phyloP scores from a whole-genome alignment of 768 basidiomycete species.

The Phlegmacium glaucopus region DNA sequence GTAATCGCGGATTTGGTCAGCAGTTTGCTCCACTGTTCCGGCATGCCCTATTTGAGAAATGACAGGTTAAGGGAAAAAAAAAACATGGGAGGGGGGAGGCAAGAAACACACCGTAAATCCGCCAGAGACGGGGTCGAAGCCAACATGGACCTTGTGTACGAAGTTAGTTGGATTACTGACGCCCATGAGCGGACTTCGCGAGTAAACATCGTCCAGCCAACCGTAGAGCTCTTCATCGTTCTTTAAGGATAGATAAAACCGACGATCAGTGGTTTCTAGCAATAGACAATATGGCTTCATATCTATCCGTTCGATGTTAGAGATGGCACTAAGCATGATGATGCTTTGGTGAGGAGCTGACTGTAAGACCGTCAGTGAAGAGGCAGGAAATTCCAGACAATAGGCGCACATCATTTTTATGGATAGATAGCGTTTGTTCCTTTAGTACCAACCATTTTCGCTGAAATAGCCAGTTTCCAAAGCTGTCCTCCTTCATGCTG shows the following conservation, averaged over 20 bases:
- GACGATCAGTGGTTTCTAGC: slow-evolving; percentile 81
- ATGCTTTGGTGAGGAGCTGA: slow-evolving; percentile 53
- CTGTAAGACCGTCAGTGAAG: slow-evolving; percentile 23
- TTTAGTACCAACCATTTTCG: slow-evolving; percentile 87
- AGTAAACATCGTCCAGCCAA: slow-evolving; percentile 98
- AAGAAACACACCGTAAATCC: slow-evolving; percentile 81
- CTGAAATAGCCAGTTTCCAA: slow-evolving; percentile 89
- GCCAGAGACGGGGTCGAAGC: slow-evolving; percentile 91
- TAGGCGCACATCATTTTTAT: slow-evolving; percentile 84
- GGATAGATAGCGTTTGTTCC: slow-evolving; percentile 74
- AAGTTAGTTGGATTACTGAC: slow-evolving; percentile 96
- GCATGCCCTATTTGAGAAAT: slow-evolving; percentile 76
- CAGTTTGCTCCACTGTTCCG: slow-evolving; percentile 97
- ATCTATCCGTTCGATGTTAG: slow-evolving; percentile 88
- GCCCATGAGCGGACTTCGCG: slow-evolving; percentile 87
- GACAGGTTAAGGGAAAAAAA: slow-evolving; percentile 1
- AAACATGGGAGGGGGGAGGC: background rate
- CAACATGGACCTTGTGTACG: slow-evolving; percentile 98
- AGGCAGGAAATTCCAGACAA: slow-evolving; percentile 1
- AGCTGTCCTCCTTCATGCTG: slow-evolving; percentile 91
- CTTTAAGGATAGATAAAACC: slow-evolving; percentile 79
- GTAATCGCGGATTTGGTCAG: slow-evolving; percentile 97
- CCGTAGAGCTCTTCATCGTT: slow-evolving; percentile 96
- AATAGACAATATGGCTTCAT: slow-evolving; percentile 92
- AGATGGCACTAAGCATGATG: slow-evolving; percentile 72